Conservation (phyloP, 2,329 filamentous ascomycete genomes). For the Scytalidium sp. region DNA sequence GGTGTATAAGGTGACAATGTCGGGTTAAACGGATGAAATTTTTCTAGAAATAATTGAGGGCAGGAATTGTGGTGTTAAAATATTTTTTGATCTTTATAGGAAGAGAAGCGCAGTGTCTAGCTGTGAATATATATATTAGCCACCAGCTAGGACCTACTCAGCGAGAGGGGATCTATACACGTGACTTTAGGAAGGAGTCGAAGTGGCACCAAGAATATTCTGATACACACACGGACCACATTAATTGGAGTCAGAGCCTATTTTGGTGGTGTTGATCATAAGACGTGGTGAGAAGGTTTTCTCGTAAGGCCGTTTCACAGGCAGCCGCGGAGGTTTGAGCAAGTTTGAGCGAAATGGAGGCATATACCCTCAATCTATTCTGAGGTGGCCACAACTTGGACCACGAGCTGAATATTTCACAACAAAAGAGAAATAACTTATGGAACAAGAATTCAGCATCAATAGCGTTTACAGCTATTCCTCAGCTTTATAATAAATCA, state of each 20-base stretch:
- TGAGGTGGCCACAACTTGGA: neutral
- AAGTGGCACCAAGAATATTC: too few relatives aligned
- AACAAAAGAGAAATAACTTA: neutral
- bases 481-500: too few relatives aligned
- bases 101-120: too few relatives aligned
- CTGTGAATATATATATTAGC: too few relatives aligned
- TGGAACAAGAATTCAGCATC: too few relatives aligned
- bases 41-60: neutral
- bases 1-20: neutral
- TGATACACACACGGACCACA: too few relatives aligned
- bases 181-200: too few relatives aligned
- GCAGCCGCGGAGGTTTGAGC: constrained; percentile 1
- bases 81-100: too few relatives aligned
- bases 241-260: neutral
- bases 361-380: neutral
- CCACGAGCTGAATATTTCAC: neutral
- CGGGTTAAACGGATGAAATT: neutral
- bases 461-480: too few relatives aligned
- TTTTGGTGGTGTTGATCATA: neutral
- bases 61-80: too few relatives aligned
- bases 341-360: constrained; percentile 1
- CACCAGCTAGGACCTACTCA: too few relatives aligned
- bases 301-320: neutral
- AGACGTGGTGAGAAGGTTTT: neutral
- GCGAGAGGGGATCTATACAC: too few relatives aligned